Percentiles rank a stretch among this genome's conserved stretches.
These are phyloP conservation scores for Paecilomyces variotii DNA, from an alignment of 2,329 filamentous ascomycete genomes.

Conservation along the genomic window DNA sequence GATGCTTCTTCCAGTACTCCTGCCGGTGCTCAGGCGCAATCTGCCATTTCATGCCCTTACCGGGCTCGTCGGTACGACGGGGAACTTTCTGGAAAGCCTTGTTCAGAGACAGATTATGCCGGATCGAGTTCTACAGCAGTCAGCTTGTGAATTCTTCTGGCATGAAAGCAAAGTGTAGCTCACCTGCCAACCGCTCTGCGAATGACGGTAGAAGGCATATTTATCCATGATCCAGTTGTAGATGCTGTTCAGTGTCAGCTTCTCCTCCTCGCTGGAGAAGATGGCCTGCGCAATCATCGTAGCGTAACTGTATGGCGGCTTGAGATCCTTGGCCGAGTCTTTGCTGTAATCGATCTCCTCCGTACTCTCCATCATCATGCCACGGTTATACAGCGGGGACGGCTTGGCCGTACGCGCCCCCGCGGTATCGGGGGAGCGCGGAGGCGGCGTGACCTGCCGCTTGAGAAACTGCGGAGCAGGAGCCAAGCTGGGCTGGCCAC, in stretches of 20 bases:
- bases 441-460: conserved; percentile 35
- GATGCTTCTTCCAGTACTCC: conserved; percentile 70
- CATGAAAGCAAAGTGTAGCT: conserved; percentile 27
- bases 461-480: conserved; percentile 38
- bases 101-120: conserved; percentile 91
- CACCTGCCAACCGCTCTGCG: conserved; percentile 84
- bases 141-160: not conserved
- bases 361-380: conserved; percentile 47
- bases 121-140: conserved; percentile 70
- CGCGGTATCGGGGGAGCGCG: conserved; percentile 31
- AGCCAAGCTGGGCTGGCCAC: conserved; percentile 28
- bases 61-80: conserved; percentile 85
- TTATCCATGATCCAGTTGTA: conserved; percentile 87
- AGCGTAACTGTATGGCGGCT: conserved; percentile 93
- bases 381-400: conserved; percentile 42
- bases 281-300: conserved; percentile 97
- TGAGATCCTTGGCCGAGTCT: conserved; percentile 81
- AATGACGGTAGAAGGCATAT: conserved; percentile 88
- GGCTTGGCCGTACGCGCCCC: conserved; percentile 34
- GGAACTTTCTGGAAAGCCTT: conserved; percentile 92
- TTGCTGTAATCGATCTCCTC: conserved; percentile 55
- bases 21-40: conserved; percentile 77
- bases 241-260: conserved; percentile 83
- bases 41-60: conserved; percentile 99
- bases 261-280: conserved; percentile 74